Evolutionary conservation across 2,329 filamentous ascomycete genomes (phyloP).

Genomic region (Aspergillus novofumigatus): DNA sequence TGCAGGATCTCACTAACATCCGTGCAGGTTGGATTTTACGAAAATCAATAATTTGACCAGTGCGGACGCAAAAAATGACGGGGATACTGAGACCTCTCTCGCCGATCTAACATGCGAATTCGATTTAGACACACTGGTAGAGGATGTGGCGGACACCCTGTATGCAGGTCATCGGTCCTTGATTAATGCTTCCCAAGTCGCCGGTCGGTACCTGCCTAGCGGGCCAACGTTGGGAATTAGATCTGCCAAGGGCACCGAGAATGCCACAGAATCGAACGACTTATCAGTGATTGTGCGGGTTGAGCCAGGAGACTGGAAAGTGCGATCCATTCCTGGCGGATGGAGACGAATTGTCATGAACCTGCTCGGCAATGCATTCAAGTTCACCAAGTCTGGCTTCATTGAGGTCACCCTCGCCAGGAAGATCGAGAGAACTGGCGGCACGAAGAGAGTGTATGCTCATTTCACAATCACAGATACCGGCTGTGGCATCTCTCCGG

Average conservation of each 20-base stretch:
- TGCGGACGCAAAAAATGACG: conserved; percentile 8
- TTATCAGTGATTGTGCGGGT: conserved; percentile 27
- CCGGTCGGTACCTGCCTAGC: conserved; percentile 9
- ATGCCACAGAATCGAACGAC: conserved; percentile 4
- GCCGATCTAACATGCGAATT: conserved; percentile 28
- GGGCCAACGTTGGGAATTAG: conserved; percentile 6
- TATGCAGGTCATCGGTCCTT: conserved; percentile 24
- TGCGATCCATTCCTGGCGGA: conserved; percentile 26
- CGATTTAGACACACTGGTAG: conserved; percentile 27
- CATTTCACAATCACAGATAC: conserved; percentile 55
- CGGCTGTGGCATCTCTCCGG: conserved; percentile 57
- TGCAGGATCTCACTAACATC: conserved; percentile 1
- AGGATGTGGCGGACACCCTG: conserved; percentile 27
- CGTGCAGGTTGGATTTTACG: conserved; percentile 28
- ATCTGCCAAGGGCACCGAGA: background rate
- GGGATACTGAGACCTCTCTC: conserved; percentile 4
- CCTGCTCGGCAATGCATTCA: conserved; percentile 34
- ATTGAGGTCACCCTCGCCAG: conserved; percentile 28
- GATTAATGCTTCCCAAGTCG: conserved; percentile 8
- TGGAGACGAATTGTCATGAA: conserved; percentile 37
- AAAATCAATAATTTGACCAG: conserved; percentile 32
- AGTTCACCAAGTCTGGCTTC: conserved; percentile 32
- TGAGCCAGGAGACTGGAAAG: conserved; percentile 27
- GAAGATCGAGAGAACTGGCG: conserved; percentile 4
- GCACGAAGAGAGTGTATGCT: conserved; percentile 13